Evolutionary conservation across 2,329 filamentous ascomycete genomes (phyloP), one percentile per base, ranked within the genome.

Genomic region (Ceratocystis lukuohia): DNA sequence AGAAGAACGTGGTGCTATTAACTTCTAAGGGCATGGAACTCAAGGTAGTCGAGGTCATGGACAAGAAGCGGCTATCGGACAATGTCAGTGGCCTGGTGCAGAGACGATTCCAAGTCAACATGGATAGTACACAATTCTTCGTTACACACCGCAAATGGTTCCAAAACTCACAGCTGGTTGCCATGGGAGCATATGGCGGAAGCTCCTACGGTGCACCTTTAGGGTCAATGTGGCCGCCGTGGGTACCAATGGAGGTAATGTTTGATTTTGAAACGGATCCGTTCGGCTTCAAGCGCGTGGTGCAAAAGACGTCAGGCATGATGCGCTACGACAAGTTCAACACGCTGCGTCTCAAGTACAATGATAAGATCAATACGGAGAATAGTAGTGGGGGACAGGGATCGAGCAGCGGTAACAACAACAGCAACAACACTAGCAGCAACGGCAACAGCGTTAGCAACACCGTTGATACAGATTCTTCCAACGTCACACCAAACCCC

Each of bases 271-370:
- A 93, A 70, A 83, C 88, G 5, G 92, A 96, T 74, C 93, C 94
- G 0, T 96, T 96, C 72, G 94, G 95, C n/a, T 99, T 99, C 80
- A 93, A 93, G 74, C 86, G 94, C 68, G 92, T 99, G 37, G 92
- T 99, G 10, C 91, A 97, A 74, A 93, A 95, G 75, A 99, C 94
- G 0, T 99, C 93, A 4, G 94, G 93, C 25, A 92, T 88, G 78
- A 80, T 99, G 70, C 86, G 93, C 68, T 97, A 95, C 74, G 93
- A 99, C 79, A 97, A 99, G 76, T 96, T 93, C 84, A 99, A 99
- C 75, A 93, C 91, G 15, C 81, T 99, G 66, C 91, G 94, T 69
- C 80, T 99, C 69, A 99, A 99, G 76, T 96, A 96, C 76, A 96
- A 96, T 69, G 93, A 97, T 70, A 91, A 96, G 72, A 86, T 99